Percentiles rank a stretch among this genome's conserved stretches.
phyloP scores from a whole-genome alignment of 805 yeast genomes.

The Saturnispora bothae region DNA sequence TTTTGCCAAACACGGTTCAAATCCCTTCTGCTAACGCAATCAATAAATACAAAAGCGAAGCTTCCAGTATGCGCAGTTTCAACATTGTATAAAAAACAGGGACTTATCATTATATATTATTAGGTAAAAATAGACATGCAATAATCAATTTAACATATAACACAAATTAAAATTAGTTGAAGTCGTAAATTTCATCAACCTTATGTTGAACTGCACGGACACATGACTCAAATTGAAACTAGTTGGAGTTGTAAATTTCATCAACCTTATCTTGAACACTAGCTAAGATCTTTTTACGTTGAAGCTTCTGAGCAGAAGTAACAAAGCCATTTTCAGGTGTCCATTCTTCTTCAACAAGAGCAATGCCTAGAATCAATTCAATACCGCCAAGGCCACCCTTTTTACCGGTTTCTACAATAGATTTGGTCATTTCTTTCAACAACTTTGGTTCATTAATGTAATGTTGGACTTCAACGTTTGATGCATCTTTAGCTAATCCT shows the following conservation, averaged over 20 bases:
- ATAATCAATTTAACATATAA: neutral
- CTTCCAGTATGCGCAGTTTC: constrained; percentile 29
- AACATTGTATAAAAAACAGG: constrained; percentile 13
- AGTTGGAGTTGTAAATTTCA: constrained; percentile 37
- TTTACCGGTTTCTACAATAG: constrained; percentile 65
- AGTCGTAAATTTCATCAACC: constrained; percentile 54
- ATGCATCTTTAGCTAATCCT: constrained; percentile 35
- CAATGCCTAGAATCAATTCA: constrained; percentile 72
- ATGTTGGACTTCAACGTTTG: constrained; percentile 34
- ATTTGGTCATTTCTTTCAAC: constrained; percentile 40
- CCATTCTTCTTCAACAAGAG: constrained; percentile 85
- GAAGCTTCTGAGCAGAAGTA: constrained; percentile 92
- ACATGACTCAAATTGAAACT: too few relatives aligned
- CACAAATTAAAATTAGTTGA: constrained; percentile 5
- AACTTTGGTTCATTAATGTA: constrained; percentile 49
- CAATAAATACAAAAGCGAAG: constrained; percentile 27
- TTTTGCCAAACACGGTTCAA: constrained; percentile 19
- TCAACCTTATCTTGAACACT: constrained; percentile 61
- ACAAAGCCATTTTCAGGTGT: constrained; percentile 93
- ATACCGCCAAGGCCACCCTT: constrained; percentile 75
- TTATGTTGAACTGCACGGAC: constrained; percentile 54
- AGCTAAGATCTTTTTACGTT: constrained; percentile 78
- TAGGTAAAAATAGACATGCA: neutral
- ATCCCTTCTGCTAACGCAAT: constrained; percentile 30
- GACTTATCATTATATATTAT: neutral